These are phyloP conservation scores for Apium graveolens DNA, from an alignment of 129 eudicot species.

Conservation along the genomic window DNA sequence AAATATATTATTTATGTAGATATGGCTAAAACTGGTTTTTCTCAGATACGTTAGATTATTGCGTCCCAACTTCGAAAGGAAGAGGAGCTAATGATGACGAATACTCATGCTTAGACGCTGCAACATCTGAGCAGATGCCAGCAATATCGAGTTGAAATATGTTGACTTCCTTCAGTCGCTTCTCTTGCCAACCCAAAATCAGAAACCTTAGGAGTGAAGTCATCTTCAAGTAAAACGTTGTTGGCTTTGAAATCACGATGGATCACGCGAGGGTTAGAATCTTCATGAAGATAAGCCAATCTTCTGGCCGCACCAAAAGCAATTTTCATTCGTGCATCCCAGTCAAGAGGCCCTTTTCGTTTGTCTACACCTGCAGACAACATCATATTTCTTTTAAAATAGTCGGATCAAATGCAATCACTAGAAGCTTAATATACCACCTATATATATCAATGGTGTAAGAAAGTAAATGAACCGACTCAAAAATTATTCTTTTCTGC, in stretches of 20 bases:
- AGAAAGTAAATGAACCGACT: neutral
- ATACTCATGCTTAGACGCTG: too few species aligned
- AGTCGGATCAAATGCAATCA: neutral
- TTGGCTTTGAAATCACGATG: constrained; percentile 96
- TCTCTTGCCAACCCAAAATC: constrained; percentile 96
- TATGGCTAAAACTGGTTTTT: too few species aligned
- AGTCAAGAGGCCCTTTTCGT: constrained; percentile 59
- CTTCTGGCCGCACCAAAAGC: constrained; percentile 98
- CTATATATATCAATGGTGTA: neutral
- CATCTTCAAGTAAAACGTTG: constrained; percentile 81
- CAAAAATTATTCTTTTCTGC: neutral
- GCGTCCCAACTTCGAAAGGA: too few species aligned
- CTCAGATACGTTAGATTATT: too few species aligned
- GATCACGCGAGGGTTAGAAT: constrained; percentile 96
- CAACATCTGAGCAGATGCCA: too few species aligned
- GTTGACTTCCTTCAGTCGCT: constrained; percentile 94
- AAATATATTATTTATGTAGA: too few species aligned
- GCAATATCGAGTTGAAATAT: constrained; percentile 83
- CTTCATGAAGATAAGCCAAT: constrained; percentile 98
- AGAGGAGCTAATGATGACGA: too few species aligned
- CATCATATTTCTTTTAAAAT: neutral
- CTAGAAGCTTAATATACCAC: neutral
- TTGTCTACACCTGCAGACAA: constrained; percentile 55
- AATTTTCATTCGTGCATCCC: constrained; percentile 91
- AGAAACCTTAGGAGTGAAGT: constrained; percentile 93